Conservation (phyloP, 441 rosid genomes). For the Gossypium davidsonii region DNA sequence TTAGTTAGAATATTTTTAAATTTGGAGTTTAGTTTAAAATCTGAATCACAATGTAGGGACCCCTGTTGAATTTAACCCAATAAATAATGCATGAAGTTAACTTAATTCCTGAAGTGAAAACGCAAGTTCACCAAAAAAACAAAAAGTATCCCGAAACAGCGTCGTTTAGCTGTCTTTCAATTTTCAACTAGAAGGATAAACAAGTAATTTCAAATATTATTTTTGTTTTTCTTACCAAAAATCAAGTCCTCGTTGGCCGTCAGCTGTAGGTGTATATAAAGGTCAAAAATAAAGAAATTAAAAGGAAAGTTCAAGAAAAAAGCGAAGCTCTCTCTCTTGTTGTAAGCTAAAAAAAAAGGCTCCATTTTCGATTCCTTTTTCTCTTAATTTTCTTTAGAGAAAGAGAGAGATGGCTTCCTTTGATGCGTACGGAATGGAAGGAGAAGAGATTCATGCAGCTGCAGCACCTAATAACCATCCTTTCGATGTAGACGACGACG, state of each 20-base stretch:
- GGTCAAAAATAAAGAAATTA: background rate
- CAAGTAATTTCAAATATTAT: background rate
- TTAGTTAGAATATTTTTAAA: too few species aligned
- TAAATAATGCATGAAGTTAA: background rate
- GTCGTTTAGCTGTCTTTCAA: slow-evolving; percentile 1
- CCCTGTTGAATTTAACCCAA: background rate
- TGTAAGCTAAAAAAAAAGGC: background rate
- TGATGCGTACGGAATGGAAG: slow-evolving; percentile 46
- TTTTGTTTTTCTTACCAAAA: background rate
- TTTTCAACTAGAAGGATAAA: background rate
- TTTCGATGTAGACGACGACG: slow-evolving; percentile 32
- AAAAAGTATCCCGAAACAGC: background rate
- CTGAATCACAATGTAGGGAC: background rate
- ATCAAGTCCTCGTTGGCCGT: background rate
- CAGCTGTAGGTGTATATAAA: slow-evolving; percentile 10
- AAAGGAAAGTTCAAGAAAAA: background rate
- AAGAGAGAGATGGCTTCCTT: slow-evolving; percentile 40
- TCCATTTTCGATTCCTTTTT: background rate
- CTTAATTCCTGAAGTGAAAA: background rate
- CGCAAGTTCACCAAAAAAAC: background rate
- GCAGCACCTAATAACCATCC: slow-evolving; percentile 27
- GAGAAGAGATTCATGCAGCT: slow-evolving; percentile 31
- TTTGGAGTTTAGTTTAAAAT: too few species aligned
- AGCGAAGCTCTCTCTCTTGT: background rate
- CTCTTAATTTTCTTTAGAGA: background rate